Evolutionary conservation across 176 grass and related monocot species (phyloP).

Genomic region (Saccharum spontaneum): DNA sequence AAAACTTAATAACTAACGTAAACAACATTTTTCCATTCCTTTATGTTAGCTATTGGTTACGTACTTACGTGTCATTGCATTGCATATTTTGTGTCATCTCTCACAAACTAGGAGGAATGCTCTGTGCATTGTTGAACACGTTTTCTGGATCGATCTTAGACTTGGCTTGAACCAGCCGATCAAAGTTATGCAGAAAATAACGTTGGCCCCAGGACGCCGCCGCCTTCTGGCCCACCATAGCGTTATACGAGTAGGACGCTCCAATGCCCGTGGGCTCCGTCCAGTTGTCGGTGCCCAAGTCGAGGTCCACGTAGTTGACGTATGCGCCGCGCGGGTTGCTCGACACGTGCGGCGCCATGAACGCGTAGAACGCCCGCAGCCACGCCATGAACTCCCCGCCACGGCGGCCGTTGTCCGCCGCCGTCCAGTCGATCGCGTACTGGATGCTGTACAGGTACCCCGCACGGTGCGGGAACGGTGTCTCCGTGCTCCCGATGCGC

Average conservation of each 20-base stretch:
- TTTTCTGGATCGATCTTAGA: slow-evolving; percentile 39
- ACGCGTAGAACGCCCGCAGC: slow-evolving; percentile 40
- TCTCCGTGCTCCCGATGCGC: background rate
- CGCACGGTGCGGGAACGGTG: slow-evolving; percentile 50
- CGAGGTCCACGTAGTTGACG: slow-evolving; percentile 71
- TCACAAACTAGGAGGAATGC: slow-evolving; percentile 49
- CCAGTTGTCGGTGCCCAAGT: slow-evolving; percentile 53
- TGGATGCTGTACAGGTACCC: slow-evolving; percentile 56
- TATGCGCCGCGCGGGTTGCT: slow-evolving; percentile 39
- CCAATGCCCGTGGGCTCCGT: background rate
- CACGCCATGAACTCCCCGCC: slow-evolving; percentile 40
- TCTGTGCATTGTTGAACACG: slow-evolving; percentile 62
- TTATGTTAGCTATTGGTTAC: too few relatives aligned
- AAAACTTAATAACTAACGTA: too few relatives aligned
- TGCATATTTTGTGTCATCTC: too few relatives aligned
- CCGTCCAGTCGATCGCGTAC: slow-evolving; percentile 44
- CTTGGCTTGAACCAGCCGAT: slow-evolving; percentile 59
- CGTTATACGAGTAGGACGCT: accelerated
- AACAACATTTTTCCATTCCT: too few relatives aligned
- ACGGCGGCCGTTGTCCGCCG: background rate
- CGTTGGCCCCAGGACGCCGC: slow-evolving; percentile 24
- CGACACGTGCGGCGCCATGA: slow-evolving; percentile 47
- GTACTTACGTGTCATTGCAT: too few relatives aligned
- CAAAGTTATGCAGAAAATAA: slow-evolving; percentile 52
- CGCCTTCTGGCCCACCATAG: background rate